A percentile compares a stretch with the other conserved stretches of the same genome.
Conservation (phyloP, 108 stramenopile species). For the Skeletonema menzelii region DNA sequence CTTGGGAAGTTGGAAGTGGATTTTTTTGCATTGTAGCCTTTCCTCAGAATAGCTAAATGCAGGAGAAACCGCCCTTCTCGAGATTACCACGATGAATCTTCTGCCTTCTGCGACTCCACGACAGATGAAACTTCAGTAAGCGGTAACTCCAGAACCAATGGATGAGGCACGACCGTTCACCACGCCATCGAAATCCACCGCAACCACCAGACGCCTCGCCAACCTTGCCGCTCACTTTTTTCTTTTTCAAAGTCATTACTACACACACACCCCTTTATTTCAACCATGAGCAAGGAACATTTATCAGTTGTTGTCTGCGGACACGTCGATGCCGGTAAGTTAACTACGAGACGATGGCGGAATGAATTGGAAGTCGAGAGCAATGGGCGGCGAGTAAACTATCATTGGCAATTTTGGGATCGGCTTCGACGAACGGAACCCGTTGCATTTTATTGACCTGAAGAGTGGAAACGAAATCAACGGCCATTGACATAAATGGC, state of each 20-base stretch:
- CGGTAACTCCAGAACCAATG: background rate
- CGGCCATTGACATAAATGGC: background rate
- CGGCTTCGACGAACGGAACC: background rate
- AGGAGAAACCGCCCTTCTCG: background rate
- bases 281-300: conserved; percentile 36
- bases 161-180: background rate
- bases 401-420: background rate
- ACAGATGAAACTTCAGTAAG: background rate
- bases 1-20: too few species aligned
- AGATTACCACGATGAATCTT: background rate
- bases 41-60: background rate
- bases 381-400: background rate
- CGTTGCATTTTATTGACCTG: background rate
- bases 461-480: background rate
- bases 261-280: background rate
- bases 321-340: conserved; percentile 87
- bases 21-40: background rate
- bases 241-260: background rate
- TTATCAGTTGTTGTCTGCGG: conserved; percentile 85
- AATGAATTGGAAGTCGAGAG: background rate
- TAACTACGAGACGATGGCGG: background rate
- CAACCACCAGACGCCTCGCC: background rate
- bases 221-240: background rate
- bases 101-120: background rate
- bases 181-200: background rate